These are phyloP conservation scores for Nannizzia gypsea DNA, from an alignment of 2,329 filamentous ascomycete genomes.

Conservation along the genomic window DNA sequence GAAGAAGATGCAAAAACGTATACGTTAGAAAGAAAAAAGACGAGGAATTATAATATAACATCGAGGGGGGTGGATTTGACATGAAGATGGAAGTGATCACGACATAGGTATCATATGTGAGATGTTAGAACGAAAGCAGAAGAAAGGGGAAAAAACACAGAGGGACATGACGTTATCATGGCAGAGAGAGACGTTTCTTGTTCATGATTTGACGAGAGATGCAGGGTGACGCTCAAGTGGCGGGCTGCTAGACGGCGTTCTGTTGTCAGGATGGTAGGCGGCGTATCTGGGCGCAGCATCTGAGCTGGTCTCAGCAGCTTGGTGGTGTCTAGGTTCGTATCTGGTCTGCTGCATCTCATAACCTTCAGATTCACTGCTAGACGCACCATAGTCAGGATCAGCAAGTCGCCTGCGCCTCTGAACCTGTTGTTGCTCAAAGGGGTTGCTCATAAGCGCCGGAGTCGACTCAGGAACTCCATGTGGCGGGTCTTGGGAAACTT, in stretches of 20 bases:
- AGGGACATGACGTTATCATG: background rate
- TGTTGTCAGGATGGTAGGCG: constrained; percentile 2
- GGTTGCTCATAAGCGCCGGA: constrained; percentile 3
- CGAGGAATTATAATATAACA: background rate
- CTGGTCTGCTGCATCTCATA: constrained; percentile 13
- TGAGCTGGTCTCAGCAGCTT: constrained; percentile 5
- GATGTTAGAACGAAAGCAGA: background rate
- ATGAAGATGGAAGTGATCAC: background rate
- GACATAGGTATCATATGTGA: background rate
- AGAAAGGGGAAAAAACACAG: background rate
- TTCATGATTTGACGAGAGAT: background rate
- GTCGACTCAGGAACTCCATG: constrained; percentile 15
- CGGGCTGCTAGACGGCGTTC: constrained; percentile 5
- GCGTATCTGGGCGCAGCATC: constrained; percentile 4
- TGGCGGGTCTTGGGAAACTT: background rate
- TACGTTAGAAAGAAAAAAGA: background rate
- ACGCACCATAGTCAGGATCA: constrained; percentile 7
- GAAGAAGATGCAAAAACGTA: background rate
- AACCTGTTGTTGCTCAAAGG: constrained; percentile 8
- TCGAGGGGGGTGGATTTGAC: background rate
- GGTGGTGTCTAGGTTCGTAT: constrained; percentile 5
- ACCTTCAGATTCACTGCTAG: constrained; percentile 10
- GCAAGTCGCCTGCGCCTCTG: constrained; percentile 1
- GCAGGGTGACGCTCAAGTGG: background rate
- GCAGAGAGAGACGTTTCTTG: background rate